A percentile compares a stretch with the other conserved stretches of the same genome.
Conservation (phyloP, 345 rosid species). For the Mangifera indica region DNA sequence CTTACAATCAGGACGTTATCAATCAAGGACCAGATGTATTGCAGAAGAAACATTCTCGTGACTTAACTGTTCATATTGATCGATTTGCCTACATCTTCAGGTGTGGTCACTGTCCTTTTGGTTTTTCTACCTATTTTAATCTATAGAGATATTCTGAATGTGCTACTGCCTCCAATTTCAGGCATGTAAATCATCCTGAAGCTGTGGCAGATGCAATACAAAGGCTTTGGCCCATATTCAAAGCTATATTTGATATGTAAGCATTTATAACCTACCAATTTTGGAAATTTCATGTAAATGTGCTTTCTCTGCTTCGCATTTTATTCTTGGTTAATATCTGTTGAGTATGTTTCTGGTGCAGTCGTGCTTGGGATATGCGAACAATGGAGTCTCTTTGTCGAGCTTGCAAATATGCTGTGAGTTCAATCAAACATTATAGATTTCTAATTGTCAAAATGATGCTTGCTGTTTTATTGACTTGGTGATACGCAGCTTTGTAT, state of each 20-base stretch:
- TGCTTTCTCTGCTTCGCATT: conserved; percentile 5
- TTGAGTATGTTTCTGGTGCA: conserved; percentile 36
- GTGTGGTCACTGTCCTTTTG: conserved; percentile 40
- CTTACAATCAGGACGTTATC: conserved; percentile 58
- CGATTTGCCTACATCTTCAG: conserved; percentile 95
- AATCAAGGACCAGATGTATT: conserved; percentile 72
- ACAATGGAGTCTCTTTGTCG: conserved; percentile 99
- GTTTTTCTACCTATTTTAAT: conserved; percentile 7
- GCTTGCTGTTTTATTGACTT: conserved; percentile 10
- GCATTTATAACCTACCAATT: conserved; percentile 30
- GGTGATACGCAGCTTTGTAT: not conserved
- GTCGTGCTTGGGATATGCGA: conserved; percentile 99
- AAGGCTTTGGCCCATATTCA: conserved; percentile 91
- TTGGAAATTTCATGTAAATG: conserved; percentile 6
- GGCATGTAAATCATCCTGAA: conserved; percentile 94
- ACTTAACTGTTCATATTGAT: conserved; percentile 90
- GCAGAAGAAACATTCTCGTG: conserved; percentile 88
- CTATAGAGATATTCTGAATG: conserved; percentile 19
- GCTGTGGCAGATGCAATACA: conserved; percentile 93
- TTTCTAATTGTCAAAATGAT: conserved; percentile 7
- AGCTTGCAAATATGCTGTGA: conserved; percentile 99
- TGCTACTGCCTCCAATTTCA: conserved; percentile 32
- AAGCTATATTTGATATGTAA: conserved; percentile 89
- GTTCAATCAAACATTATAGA: conserved; percentile 23
- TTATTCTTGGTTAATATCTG: conserved; percentile 23